phyloP scores from a whole-genome alignment of 2,329 filamentous ascomycete genomes.

The Fusarium sterilihyphosum region DNA sequence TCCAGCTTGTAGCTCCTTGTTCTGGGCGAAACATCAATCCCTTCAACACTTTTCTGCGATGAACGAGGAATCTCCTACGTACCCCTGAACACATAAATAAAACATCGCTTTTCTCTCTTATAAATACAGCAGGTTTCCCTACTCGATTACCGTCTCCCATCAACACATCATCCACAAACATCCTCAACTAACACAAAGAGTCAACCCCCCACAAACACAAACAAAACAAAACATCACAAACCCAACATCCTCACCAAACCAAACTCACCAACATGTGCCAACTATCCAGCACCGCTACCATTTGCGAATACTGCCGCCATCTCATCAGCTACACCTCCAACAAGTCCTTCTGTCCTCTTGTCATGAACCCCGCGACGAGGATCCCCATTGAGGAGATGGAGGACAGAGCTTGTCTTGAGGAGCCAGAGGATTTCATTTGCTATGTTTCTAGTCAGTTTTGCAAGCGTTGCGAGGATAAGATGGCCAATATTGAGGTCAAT shows the following conservation, averaged over 20 bases:
- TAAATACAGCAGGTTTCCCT: background rate
- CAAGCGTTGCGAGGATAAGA: background rate
- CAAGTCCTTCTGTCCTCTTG: background rate
- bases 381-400: background rate
- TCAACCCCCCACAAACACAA: background rate
- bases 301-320: slow-evolving; percentile 5
- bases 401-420: background rate
- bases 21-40: background rate
- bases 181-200: background rate
- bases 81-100: background rate
- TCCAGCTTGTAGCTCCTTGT: background rate
- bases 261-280: slow-evolving; percentile 15
- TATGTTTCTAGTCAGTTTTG: background rate
- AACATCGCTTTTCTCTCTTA: background rate
- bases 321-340: background rate
- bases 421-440: background rate
- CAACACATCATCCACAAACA: background rate
- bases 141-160: no score
- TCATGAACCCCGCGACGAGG: background rate
- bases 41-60: background rate
- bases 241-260: background rate
- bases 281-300: background rate
- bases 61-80: background rate
- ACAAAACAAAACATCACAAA: background rate
- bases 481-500: no score